A percentile compares a stretch with the other conserved stretches of the same genome.
Evolutionary conservation across 495 filamentous ascomycete species (phyloP).

Genomic region (Rhizodiscina lignyota): DNA sequence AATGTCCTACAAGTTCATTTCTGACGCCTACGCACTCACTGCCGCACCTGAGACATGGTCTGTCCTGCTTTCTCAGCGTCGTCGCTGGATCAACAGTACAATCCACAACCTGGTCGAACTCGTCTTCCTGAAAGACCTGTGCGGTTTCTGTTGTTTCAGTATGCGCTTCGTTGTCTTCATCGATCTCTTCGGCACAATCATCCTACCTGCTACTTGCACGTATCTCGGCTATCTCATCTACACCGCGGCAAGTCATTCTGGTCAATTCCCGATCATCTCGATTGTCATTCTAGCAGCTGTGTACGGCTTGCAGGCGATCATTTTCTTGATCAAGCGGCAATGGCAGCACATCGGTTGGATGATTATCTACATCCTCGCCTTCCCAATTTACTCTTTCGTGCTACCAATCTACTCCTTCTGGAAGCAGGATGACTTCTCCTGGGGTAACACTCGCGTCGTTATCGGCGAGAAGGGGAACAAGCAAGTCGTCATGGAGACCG

Average conservation of each 20-base stretch:
- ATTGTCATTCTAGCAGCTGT: constrained; percentile 77
- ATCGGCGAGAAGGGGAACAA: constrained; percentile 85
- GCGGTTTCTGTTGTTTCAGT: constrained; percentile 97
- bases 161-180: constrained; percentile 97
- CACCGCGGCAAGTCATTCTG: constrained; percentile 47
- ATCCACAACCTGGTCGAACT: constrained; percentile 89
- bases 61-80: constrained; percentile 82
- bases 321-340: constrained; percentile 89
- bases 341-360: constrained; percentile 99
- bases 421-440: constrained; percentile 96
- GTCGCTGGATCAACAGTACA: constrained; percentile 98
- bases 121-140: constrained; percentile 75
- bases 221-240: constrained; percentile 89
- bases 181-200: constrained; percentile 84
- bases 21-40: constrained; percentile 81
- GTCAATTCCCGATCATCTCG: constrained; percentile 73
- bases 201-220: constrained; percentile 77
- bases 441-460: constrained; percentile 96
- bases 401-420: constrained; percentile 96
- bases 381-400: constrained; percentile 83
- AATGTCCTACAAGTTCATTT: constrained; percentile 93
- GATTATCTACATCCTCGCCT: constrained; percentile 91
- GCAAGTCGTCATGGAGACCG: constrained; percentile 52
- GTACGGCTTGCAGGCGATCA: constrained; percentile 87
- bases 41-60: constrained; percentile 88